These are phyloP conservation scores for Pleurotus platypus DNA, from an alignment of 768 basidiomycete genomes.

Conservation along the genomic window DNA sequence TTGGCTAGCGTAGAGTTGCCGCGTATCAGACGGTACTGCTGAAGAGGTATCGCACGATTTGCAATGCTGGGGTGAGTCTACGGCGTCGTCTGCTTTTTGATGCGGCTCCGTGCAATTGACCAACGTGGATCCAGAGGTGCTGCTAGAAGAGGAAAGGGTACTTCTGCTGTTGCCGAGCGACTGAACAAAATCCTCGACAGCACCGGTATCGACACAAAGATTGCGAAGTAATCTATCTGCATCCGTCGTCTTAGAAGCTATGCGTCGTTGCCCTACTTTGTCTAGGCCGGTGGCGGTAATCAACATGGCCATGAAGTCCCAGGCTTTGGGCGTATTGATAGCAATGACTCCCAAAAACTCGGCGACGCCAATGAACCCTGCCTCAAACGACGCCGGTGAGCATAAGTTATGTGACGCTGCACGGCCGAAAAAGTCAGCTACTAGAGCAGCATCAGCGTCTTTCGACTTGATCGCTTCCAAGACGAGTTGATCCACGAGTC, in stretches of 20 bases:
- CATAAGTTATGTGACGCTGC: constrained; percentile 60
- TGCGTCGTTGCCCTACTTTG: constrained; percentile 49
- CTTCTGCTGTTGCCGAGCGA: no score
- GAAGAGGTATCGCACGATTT: no score
- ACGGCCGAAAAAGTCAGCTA: constrained; percentile 69
- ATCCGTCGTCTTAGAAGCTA: constrained; percentile 61
- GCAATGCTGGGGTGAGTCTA: no score
- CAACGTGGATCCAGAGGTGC: no score
- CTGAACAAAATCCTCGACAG: constrained; percentile 17
- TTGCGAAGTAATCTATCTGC: constrained; percentile 57
- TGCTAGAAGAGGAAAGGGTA: no score
- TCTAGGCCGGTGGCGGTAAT: constrained; percentile 68
- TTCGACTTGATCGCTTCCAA: constrained; percentile 76
- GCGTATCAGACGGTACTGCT: no score
- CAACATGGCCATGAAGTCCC: constrained; percentile 70
- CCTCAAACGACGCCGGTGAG: constrained; percentile 60
- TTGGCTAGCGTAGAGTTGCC: no score
- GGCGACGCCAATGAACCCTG: constrained; percentile 65
- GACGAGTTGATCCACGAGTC: constrained; percentile 76
- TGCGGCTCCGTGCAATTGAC: no score
- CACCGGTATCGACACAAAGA: constrained; percentile 29
- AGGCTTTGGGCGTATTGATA: constrained; percentile 87
- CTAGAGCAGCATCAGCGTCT: constrained; percentile 74
- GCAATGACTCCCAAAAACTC: constrained; percentile 86
- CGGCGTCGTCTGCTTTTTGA: no score